Evolutionary conservation across 192 early-diverging fungal species (phyloP).

Genomic region (Dissophora globulifera): DNA sequence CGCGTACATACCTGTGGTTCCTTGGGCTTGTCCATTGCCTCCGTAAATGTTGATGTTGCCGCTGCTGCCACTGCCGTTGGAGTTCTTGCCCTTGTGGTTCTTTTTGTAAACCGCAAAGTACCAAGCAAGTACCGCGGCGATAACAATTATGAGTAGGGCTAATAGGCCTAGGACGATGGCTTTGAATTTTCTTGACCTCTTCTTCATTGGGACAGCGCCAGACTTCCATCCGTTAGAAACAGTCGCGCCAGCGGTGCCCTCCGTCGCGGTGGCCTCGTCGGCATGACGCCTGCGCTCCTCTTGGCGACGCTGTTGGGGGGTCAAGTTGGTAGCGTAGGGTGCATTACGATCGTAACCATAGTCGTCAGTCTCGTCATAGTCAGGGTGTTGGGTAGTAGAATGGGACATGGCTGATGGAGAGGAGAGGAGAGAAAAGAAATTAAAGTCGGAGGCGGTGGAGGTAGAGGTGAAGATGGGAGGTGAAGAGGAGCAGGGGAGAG

Average conservation of each 20-base stretch:
- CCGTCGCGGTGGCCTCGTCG: slow-evolving; percentile 1
- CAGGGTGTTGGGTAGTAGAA: no score
- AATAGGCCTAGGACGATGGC: slow-evolving; percentile 13
- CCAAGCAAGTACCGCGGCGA: slow-evolving; percentile 32
- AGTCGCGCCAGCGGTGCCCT: slow-evolving; percentile 8
- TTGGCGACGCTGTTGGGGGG: slow-evolving; percentile 31
- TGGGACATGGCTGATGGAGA: no score
- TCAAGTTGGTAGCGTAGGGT: slow-evolving; percentile 13
- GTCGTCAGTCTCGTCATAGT: slow-evolving; percentile 1
- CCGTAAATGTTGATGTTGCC: slow-evolving; percentile 4
- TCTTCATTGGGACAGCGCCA: slow-evolving; percentile 24
- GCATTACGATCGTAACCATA: no score
- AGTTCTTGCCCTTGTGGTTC: no score
- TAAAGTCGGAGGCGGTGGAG: no score
- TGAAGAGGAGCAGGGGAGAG: no score
- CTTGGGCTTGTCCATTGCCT: slow-evolving; percentile 6
- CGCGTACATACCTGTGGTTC: slow-evolving; percentile 23
- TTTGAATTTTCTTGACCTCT: slow-evolving; percentile 29
- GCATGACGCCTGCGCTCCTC: slow-evolving; percentile 32
- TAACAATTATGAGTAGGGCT: slow-evolving; percentile 13
- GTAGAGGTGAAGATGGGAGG: no score
- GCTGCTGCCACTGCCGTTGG: background rate
- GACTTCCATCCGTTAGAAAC: slow-evolving; percentile 16
- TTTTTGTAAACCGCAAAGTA: slow-evolving; percentile 48
- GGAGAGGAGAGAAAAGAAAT: no score